Conservation (phyloP, 2,329 filamentous ascomycete species). For the Orbilia oligospora region DNA sequence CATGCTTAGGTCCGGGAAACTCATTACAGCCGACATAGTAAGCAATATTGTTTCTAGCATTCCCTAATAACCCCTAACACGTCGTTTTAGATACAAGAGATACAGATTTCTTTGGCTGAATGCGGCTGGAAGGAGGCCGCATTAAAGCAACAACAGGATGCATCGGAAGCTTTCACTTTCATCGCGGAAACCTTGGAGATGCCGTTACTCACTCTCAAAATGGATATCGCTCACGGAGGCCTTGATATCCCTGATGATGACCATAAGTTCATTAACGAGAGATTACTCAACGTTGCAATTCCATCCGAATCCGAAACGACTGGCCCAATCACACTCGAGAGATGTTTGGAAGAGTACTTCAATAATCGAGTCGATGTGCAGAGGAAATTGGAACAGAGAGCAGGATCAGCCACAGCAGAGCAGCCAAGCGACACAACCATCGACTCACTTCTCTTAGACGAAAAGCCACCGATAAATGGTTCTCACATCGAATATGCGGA, state of each 20-base stretch:
- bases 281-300: conserved; percentile 91
- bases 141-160: conserved; percentile 87
- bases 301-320: conserved; percentile 78
- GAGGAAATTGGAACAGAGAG: conserved; percentile 76
- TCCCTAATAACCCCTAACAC: background rate
- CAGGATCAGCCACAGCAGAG: conserved; percentile 67
- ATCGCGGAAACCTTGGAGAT: conserved; percentile 91
- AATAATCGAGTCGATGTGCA: conserved; percentile 93
- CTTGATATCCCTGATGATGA: conserved; percentile 86
- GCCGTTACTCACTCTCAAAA: conserved; percentile 88
- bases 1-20: conserved; percentile 83
- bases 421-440: conserved; percentile 28
- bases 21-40: conserved; percentile 89
- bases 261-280: conserved; percentile 93
- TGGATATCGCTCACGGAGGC: conserved; percentile 94
- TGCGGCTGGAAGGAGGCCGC: conserved; percentile 91
- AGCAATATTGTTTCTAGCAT: background rate
- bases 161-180: conserved; percentile 94
- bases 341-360: conserved; percentile 93
- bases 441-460: conserved; percentile 65
- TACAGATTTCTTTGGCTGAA: conserved; percentile 84
- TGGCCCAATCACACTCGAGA: conserved; percentile 83
- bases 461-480: conserved; percentile 65
- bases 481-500: conserved; percentile 68
- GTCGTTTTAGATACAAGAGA: conserved; percentile 76